These are phyloP conservation scores for Zasmidium angulare DNA, from an alignment of 2,329 filamentous ascomycete genomes.

Conservation along the genomic window DNA sequence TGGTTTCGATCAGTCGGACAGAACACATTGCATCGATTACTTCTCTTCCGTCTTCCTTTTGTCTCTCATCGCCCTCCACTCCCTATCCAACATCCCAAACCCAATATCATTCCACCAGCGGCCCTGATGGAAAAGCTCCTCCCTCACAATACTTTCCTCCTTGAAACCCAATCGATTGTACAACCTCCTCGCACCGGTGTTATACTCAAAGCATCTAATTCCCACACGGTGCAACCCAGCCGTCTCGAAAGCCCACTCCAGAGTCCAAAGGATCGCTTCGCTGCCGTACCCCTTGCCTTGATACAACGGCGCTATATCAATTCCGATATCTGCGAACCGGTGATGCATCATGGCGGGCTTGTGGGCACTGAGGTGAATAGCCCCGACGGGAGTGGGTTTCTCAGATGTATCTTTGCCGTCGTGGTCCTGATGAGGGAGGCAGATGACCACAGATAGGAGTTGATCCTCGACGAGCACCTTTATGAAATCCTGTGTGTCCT, in stretches of 20 bases:
- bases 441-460: slow-evolving; percentile 8
- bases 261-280: neutral
- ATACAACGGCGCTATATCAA: neutral
- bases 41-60: neutral
- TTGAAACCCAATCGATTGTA: neutral
- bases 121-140: neutral
- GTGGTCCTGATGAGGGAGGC: neutral
- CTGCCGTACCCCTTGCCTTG: slow-evolving; percentile 4
- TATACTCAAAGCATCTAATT: neutral
- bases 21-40: neutral
- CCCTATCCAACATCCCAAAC: slow-evolving; percentile 3
- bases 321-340: neutral
- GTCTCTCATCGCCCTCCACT: slow-evolving; percentile 2
- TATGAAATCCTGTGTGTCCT: slow-evolving; percentile 29
- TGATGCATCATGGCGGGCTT: neutral
- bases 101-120: slow-evolving; percentile 2
- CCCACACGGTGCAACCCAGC: slow-evolving; percentile 1
- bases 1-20: neutral
- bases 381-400: neutral
- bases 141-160: neutral
- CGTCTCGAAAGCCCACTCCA: slow-evolving; percentile 4
- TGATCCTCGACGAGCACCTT: slow-evolving; percentile 25
- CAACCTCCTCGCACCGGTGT: neutral
- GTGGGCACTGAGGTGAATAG: neutral
- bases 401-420: neutral